Conservation (phyloP, 1,284 basidiomycete species). For the Rhodotorula sp. region DNA sequence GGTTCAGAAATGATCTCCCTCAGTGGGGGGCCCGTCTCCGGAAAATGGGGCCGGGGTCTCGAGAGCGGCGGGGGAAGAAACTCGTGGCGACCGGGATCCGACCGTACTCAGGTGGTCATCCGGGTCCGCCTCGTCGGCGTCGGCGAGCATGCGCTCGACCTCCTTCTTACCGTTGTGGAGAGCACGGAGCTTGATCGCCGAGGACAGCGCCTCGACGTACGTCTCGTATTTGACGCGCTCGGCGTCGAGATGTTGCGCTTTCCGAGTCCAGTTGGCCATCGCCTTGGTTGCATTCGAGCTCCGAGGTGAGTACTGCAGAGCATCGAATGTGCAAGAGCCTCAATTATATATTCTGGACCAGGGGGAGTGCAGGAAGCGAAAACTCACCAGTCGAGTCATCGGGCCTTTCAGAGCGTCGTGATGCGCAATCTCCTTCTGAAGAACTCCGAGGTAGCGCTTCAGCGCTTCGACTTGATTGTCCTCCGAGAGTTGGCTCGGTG, state of each 20-base stretch:
- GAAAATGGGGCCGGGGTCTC: neutral
- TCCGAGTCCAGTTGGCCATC: conserved; percentile 85
- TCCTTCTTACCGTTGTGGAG: conserved; percentile 40
- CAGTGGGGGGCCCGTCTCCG: too few species aligned
- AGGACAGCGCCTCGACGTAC: conserved; percentile 84
- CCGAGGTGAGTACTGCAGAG: conserved; percentile 54
- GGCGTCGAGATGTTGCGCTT: conserved; percentile 78
- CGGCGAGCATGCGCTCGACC: conserved; percentile 35
- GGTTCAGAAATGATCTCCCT: too few species aligned
- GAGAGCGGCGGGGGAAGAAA: neutral
- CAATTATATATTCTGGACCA: neutral
- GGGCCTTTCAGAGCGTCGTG: conserved; percentile 82
- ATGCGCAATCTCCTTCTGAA: conserved; percentile 74
- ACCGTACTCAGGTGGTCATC: conserved; percentile 19
- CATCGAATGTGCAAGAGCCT: too few species aligned
- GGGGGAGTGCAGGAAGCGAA: neutral
- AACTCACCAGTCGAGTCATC: conserved; percentile 73
- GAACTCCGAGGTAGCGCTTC: conserved; percentile 67
- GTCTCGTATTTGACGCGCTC: conserved; percentile 94
- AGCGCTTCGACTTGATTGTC: conserved; percentile 85
- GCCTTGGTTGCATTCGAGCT: conserved; percentile 74
- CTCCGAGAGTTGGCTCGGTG: conserved; percentile 82
- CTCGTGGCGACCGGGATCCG: neutral
- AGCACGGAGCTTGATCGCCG: conserved; percentile 66
- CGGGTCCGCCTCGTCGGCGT: conserved; percentile 31